Evolutionary conservation across 495 filamentous ascomycete species (phyloP).

Genomic region (Platismatia glauca): DNA sequence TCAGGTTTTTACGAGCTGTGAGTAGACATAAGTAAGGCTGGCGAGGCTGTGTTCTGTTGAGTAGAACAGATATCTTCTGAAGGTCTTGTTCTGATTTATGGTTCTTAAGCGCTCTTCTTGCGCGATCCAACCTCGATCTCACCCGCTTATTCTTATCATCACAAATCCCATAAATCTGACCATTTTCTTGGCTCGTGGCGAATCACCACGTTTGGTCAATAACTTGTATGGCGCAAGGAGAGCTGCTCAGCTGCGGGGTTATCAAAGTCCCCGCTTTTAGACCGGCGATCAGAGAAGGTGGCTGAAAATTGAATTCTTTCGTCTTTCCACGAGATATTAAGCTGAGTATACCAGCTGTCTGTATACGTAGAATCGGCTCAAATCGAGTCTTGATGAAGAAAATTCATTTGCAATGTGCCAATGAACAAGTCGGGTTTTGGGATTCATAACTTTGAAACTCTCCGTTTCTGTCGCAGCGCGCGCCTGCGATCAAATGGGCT

Average conservation of each 20-base stretch:
- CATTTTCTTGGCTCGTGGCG: too few relatives aligned
- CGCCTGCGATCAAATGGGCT: constrained; percentile 18
- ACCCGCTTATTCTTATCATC: too few relatives aligned
- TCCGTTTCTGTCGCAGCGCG: background rate
- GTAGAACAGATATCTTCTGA: constrained; percentile 1
- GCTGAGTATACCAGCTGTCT: background rate
- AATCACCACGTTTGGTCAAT: too few relatives aligned
- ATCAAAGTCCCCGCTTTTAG: background rate
- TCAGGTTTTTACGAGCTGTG: background rate
- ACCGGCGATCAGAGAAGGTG: background rate
- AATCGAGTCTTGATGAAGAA: background rate
- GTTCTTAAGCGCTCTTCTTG: background rate
- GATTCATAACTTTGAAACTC: background rate
- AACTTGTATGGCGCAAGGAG: too few relatives aligned
- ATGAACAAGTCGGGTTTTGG: background rate
- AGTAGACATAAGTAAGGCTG: background rate
- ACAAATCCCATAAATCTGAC: too few relatives aligned
- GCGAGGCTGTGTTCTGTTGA: background rate
- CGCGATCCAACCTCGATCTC: background rate
- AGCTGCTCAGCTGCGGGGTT: background rate
- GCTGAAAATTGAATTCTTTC: background rate
- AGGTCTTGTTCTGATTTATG: constrained; percentile 1
- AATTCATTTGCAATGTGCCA: too few relatives aligned
- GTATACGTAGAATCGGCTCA: background rate
- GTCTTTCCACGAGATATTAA: background rate